Conservation (phyloP, 139 green algal genomes). For the Tetratostichococcus sp. region DNA sequence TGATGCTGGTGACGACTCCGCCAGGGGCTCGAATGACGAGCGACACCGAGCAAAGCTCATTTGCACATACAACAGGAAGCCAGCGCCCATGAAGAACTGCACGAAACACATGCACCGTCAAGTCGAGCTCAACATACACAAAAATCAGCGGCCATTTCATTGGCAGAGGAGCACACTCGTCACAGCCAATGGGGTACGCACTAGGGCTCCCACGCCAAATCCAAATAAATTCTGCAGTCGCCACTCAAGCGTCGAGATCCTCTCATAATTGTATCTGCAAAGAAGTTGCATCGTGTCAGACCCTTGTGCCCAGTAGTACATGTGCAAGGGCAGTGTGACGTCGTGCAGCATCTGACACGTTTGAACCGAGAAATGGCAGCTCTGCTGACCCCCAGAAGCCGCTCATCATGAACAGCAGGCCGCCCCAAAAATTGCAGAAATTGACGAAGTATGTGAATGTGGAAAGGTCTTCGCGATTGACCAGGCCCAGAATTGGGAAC, state of each 20-base stretch:
- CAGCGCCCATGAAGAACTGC: background rate
- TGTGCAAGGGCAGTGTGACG: too few relatives aligned
- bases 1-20: too few relatives aligned
- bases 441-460: background rate
- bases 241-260: background rate
- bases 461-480: background rate
- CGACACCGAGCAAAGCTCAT: background rate
- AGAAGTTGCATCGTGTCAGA: too few relatives aligned
- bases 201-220: background rate
- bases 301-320: too few relatives aligned
- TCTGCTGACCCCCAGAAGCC: background rate
- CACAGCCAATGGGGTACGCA: background rate
- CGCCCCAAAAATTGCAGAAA: background rate
- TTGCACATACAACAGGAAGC: background rate
- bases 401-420: background rate
- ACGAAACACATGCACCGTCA: background rate
- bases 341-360: too few relatives aligned
- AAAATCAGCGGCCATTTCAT: too few relatives aligned
- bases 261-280: background rate
- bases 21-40: background rate
- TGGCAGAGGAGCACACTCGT: too few relatives aligned
- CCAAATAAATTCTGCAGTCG: background rate
- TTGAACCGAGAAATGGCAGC: too few relatives aligned
- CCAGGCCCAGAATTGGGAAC: background rate
- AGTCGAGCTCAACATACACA: too few relatives aligned